Base-by-base conservation (phyloP, 495 filamentous ascomycete genomes). In the Penicillium cosmopolitanum region DNA sequence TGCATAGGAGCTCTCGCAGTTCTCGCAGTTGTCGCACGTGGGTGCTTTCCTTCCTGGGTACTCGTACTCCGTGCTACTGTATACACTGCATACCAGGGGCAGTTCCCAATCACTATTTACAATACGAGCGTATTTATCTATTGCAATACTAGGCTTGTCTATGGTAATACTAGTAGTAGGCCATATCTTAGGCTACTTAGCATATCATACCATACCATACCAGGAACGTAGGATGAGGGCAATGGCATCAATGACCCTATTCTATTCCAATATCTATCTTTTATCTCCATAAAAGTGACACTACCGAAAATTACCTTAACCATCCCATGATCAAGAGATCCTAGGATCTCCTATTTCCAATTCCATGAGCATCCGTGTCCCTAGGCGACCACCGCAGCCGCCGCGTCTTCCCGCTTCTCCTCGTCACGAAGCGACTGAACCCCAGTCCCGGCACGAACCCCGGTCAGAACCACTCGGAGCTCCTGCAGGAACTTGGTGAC, bases 401-500 rank as follows among this genome's bases (percentile, higher is more conserved):
- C 60, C n/a, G 69, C 73, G 40, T 72, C 62, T 16, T 64, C 58
- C 63, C 76, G 72, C 52, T 73, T 70, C 36, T 50, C 55, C 58
- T 73, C 55, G 18, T 68, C 57, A 48, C 62, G 65, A 48, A 63
- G 52, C 31, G 70, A 70, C 51, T 68, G 50, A 23, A 75, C 64
- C 19, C 62, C 64, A 33, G 46, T 53, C 15, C 72, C 71, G 11
- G 50, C 51, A 56, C 72, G 68, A 36, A 82, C 23, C 34, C 84
- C 83, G 4, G 63, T 73, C 57, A 98, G 64, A 31, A 90, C 87
- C 50, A 63, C 73, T 65, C 75, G 77, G 34, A 96, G 66, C 67
- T 91, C 86, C 21, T 77, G 73, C 72, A 98, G 70, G 67, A 98
- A 87, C 62, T 82, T 84, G 34, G 84, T 86, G 23, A 95, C 90